Evolutionary conservation across 1,284 basidiomycete genomes (phyloP).

Genomic region (Sporisorium iseilematis-ciliati): DNA sequence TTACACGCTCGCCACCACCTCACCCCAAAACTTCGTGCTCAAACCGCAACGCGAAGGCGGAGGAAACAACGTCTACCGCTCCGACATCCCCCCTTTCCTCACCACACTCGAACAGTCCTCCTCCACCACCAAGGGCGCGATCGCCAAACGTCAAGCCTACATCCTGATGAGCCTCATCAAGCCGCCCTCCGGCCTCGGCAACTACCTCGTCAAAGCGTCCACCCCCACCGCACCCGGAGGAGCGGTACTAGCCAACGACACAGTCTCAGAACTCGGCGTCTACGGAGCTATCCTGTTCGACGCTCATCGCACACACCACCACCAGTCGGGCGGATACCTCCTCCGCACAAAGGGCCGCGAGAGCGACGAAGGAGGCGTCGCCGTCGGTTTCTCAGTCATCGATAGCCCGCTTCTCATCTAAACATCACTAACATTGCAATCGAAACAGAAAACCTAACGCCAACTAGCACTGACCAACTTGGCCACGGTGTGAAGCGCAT

Average conservation of each 20-base stretch:
- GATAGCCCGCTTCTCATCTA: slow-evolving; percentile 82
- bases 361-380: slow-evolving; percentile 93
- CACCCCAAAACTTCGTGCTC: slow-evolving; percentile 79
- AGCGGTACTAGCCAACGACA: slow-evolving; percentile 74
- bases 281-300: slow-evolving; percentile 89
- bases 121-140: not conserved
- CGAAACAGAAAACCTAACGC: slow-evolving; percentile 36
- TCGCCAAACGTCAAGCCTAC: slow-evolving; percentile 76
- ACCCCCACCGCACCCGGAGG: not conserved
- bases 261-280: slow-evolving; percentile 90
- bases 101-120: slow-evolving; percentile 67
- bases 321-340: slow-evolving; percentile 80
- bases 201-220: slow-evolving; percentile 78
- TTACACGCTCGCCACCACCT: slow-evolving; percentile 74
- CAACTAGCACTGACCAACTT: slow-evolving; percentile 65
- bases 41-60: slow-evolving; percentile 98
- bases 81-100: slow-evolving; percentile 83
- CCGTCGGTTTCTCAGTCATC: slow-evolving; percentile 88
- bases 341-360: slow-evolving; percentile 92
- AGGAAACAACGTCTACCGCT: slow-evolving; percentile 93
- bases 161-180: slow-evolving; percentile 92
- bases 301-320: slow-evolving; percentile 71
- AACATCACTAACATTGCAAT: slow-evolving; percentile 1
- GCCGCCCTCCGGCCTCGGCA: slow-evolving; percentile 78
- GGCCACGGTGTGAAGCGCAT: slow-evolving; percentile 75